Evolutionary conservation across 441 rosid species (phyloP).

Genomic region (Erysimum cheiri): DNA sequence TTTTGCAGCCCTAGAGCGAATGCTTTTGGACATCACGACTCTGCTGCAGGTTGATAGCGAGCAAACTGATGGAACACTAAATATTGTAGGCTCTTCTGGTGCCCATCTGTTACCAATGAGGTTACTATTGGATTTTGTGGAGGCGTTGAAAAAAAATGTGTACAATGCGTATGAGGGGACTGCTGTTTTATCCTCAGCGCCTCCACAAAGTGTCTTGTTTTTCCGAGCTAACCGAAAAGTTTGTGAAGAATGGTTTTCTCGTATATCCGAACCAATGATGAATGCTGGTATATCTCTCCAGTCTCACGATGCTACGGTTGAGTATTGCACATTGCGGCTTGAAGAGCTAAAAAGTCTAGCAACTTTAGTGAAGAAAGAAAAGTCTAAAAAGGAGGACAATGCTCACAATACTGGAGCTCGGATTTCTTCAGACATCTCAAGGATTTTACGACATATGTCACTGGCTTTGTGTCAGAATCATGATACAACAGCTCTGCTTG

Average conservation of each 20-base stretch:
- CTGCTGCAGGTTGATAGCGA: constrained; percentile 85
- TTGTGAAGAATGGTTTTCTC: constrained; percentile 99
- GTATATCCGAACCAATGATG: constrained; percentile 99
- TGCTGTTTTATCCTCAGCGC: constrained; percentile 75
- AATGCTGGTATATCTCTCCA: constrained; percentile 95
- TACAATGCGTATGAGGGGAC: constrained; percentile 98
- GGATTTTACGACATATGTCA: constrained; percentile 75
- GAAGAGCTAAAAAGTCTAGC: constrained; percentile 75
- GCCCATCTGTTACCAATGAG: constrained; percentile 98
- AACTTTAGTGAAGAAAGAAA: constrained; percentile 71
- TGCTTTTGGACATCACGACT: constrained; percentile 93
- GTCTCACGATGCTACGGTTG: constrained; percentile 89
- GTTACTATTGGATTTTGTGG: constrained; percentile 93
- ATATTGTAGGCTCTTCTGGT: constrained; percentile 87
- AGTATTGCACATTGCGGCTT: constrained; percentile 84
- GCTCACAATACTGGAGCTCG: constrained; percentile 59
- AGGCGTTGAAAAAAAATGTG: constrained; percentile 91
- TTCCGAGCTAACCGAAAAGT: constrained; percentile 97
- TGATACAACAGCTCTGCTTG: constrained; percentile 82
- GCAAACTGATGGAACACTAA: constrained; percentile 83
- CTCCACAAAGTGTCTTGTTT: constrained; percentile 84
- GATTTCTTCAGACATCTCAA: constrained; percentile 70
- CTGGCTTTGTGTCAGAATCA: constrained; percentile 80
- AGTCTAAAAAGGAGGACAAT: constrained; percentile 67
- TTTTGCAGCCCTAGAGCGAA: constrained; percentile 97